Evolutionary conservation across 768 basidiomycete species (phyloP).

Genomic region (Boletus rex-veris): DNA sequence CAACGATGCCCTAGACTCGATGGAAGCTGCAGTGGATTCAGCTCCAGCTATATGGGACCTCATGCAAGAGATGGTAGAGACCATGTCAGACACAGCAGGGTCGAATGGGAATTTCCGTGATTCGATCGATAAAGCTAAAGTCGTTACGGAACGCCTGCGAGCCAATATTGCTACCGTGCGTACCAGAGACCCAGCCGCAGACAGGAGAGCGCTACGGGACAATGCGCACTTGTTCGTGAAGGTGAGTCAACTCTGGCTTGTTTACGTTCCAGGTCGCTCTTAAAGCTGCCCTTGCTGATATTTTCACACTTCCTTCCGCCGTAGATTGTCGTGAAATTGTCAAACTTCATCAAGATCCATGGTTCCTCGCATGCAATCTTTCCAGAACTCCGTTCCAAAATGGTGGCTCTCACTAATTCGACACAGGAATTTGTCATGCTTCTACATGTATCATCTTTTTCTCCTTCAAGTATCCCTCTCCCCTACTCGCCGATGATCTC

Average conservation of each 20-base stretch:
- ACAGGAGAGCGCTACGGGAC: conserved; percentile 65
- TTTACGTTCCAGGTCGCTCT: neutral
- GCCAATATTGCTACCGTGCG: conserved; percentile 57
- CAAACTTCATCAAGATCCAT: conserved; percentile 66
- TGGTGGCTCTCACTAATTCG: conserved; percentile 74
- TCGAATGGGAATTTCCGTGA: conserved; percentile 45
- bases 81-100: conserved; percentile 48
- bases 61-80: conserved; percentile 69
- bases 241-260: conserved; percentile 38
- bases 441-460: conserved; percentile 79
- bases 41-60: conserved; percentile 82
- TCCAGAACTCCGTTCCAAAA: conserved; percentile 59
- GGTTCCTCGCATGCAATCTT: conserved; percentile 56
- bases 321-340: conserved; percentile 74
- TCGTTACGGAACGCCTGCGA: conserved; percentile 59
- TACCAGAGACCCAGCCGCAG: conserved; percentile 49
- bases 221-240: conserved; percentile 81
- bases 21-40: conserved; percentile 73
- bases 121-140: conserved; percentile 57
- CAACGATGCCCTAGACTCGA: conserved; percentile 73
- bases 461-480: conserved; percentile 52
- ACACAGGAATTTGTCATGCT: conserved; percentile 88
- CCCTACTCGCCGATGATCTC: conserved; percentile 58
- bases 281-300: neutral
- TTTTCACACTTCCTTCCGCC: neutral